These are phyloP conservation scores for Colletotrichum sansevieriae DNA, from an alignment of 2,329 filamentous ascomycete genomes.

Conservation along the genomic window DNA sequence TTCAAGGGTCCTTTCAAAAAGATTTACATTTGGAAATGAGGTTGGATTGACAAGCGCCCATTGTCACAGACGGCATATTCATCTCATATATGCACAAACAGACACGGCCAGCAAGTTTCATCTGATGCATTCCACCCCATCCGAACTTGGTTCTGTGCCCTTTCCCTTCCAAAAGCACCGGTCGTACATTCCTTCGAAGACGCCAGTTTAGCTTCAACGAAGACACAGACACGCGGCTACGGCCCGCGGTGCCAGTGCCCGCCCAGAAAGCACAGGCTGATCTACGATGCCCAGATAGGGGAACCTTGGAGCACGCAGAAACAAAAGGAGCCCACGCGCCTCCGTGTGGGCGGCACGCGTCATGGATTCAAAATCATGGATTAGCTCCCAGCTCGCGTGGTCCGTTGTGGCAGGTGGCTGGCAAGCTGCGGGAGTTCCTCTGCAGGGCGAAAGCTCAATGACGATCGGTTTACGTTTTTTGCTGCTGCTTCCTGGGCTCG, in stretches of 20 bases:
- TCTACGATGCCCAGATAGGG: background rate
- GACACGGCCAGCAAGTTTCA: constrained; percentile 6
- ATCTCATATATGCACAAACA: background rate
- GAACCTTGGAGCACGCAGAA: background rate
- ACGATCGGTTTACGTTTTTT: background rate
- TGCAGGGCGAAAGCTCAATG: constrained; percentile 12
- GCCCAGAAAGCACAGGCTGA: background rate
- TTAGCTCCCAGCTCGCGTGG: constrained; percentile 9
- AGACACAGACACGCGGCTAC: background rate
- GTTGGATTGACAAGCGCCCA: background rate
- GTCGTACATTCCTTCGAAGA: background rate
- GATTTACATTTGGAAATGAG: too few species aligned
- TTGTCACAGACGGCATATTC: background rate
- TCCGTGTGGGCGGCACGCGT: constrained; percentile 1
- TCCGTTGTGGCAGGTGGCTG: constrained; percentile 8
- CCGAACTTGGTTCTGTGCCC: background rate
- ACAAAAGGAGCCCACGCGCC: background rate
- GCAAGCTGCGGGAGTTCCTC: constrained; percentile 8
- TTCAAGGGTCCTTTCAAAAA: too few species aligned
- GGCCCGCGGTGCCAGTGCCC: background rate
- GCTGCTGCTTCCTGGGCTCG: too few species aligned
- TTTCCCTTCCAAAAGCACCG: background rate
- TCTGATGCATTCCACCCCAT: constrained; percentile 25
- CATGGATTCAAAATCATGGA: constrained; percentile 11
- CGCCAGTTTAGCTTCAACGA: too few species aligned